phyloP scores from a whole-genome alignment of 805 yeast species.

The Starmerella roubikii region DNA sequence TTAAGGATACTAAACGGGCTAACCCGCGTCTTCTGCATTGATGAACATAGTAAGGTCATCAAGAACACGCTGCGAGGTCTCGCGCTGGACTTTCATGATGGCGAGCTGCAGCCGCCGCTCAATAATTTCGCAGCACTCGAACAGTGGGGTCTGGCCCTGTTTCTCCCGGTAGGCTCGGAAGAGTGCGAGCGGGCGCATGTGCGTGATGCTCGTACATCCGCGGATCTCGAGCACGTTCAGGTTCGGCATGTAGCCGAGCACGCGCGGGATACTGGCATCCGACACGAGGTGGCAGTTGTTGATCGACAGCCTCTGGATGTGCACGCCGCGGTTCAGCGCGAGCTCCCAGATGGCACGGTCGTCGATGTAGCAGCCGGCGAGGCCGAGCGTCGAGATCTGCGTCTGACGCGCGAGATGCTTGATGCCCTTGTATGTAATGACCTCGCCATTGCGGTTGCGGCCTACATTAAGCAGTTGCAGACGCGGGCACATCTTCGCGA shows the following conservation, averaged over 20 bases:
- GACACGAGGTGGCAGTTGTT: constrained; percentile 56
- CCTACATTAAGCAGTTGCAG: constrained; percentile 63
- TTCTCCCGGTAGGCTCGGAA: constrained; percentile 37
- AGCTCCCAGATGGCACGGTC: constrained; percentile 74
- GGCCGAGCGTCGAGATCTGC: constrained; percentile 54
- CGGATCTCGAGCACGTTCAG: constrained; percentile 68
- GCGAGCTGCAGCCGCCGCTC: constrained; percentile 46
- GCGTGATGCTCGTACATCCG: constrained; percentile 41
- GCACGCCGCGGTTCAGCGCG: constrained; percentile 38
- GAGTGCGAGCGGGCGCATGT: constrained; percentile 51
- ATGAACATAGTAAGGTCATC: constrained; percentile 45
- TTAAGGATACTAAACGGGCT: no score
- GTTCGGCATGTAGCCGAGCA: constrained; percentile 40
- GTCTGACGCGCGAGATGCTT: constrained; percentile 45
- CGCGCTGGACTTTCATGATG: constrained; percentile 44
- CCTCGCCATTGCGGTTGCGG: constrained; percentile 52
- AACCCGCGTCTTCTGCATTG: constrained; percentile 18
- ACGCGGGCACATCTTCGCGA: constrained; percentile 46
- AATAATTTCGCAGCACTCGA: constrained; percentile 68
- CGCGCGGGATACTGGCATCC: constrained; percentile 43
- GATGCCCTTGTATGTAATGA: constrained; percentile 59
- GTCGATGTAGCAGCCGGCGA: constrained; percentile 75
- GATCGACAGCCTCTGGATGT: constrained; percentile 53
- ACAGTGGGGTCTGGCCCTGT: constrained; percentile 37
- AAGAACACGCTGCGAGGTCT: constrained; percentile 42